A percentile compares a stretch with the other conserved stretches of the same genome.
Conservation (phyloP, 306 rosid genomes). For the Senna siamea region DNA sequence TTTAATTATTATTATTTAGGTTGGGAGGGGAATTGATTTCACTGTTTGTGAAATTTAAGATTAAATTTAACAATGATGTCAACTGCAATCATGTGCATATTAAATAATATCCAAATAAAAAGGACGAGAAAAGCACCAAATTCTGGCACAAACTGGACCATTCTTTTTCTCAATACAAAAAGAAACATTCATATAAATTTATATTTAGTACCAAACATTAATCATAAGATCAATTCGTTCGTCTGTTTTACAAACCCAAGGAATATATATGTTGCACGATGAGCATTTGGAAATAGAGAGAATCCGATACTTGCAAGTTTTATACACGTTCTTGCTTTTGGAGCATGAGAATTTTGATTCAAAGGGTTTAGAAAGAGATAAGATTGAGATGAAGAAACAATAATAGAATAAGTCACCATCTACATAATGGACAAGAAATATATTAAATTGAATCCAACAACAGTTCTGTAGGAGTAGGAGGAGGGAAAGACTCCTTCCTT, state of each 20-base stretch:
- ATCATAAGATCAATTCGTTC: not conserved
- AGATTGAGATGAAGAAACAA: no score
- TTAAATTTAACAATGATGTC: no score
- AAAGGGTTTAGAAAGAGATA: not conserved
- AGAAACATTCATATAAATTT: not conserved
- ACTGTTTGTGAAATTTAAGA: no score
- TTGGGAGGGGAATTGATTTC: no score
- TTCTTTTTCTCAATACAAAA: conserved; percentile 8
- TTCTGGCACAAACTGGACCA: conserved; percentile 11
- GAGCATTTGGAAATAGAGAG: conserved; percentile 4
- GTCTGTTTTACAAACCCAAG: not conserved
- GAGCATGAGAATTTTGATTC: not conserved
- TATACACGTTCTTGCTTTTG: not conserved
- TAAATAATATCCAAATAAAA: no score
- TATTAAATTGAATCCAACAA: not conserved
- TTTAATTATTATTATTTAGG: no score
- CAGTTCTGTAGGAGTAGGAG: not conserved
- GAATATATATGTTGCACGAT: not conserved
- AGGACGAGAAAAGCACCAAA: not conserved
- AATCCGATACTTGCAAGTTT: conserved; percentile 35
- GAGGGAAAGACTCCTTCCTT: not conserved
- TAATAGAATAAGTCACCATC: not conserved
- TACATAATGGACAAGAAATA: not conserved
- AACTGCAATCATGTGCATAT: no score
- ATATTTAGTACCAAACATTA: not conserved